phyloP scores from a whole-genome alignment of 169 alveolate species.

The Plasmodium vivax region DNA sequence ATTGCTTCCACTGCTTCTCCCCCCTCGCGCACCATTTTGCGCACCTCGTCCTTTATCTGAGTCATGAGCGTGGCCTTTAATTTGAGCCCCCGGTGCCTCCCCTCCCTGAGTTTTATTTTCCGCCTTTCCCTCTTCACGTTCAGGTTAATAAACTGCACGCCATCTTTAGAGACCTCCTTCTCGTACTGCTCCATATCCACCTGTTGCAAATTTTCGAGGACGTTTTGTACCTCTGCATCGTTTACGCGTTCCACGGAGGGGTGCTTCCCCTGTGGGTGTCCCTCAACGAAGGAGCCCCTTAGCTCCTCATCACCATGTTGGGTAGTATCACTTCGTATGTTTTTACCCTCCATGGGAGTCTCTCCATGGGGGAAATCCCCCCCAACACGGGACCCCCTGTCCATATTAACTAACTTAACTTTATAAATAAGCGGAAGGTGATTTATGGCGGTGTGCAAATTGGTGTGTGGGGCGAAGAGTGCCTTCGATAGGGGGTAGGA shows the following conservation, averaged over 20 bases:
- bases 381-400: background rate
- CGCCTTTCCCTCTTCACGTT: conserved; percentile 49
- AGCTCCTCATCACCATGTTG: background rate
- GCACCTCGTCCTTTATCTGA: conserved; percentile 39
- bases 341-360: background rate
- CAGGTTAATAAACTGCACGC: conserved; percentile 42
- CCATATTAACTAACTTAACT: conserved; percentile 21
- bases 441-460: conserved; percentile 54
- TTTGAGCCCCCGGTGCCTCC: conserved; percentile 35
- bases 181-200: conserved; percentile 70
- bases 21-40: background rate
- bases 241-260: background rate
- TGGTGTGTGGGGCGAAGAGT: conserved; percentile 31
- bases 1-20: background rate
- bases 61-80: conserved; percentile 14
- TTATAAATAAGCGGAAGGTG: conserved; percentile 39
- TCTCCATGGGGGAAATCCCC: background rate
- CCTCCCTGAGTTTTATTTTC: conserved; percentile 28
- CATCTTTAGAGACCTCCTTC: conserved; percentile 35
- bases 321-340: background rate
- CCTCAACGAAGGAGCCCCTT: background rate
- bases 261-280: background rate
- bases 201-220: conserved; percentile 32
- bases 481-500: conserved; percentile 29
- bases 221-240: conserved; percentile 9